Percentiles rank a stretch among this genome's conserved stretches.
These are phyloP conservation scores for Colletotrichum endophyticum DNA, from an alignment of 2,329 filamentous ascomycete species.

Conservation along the genomic window DNA sequence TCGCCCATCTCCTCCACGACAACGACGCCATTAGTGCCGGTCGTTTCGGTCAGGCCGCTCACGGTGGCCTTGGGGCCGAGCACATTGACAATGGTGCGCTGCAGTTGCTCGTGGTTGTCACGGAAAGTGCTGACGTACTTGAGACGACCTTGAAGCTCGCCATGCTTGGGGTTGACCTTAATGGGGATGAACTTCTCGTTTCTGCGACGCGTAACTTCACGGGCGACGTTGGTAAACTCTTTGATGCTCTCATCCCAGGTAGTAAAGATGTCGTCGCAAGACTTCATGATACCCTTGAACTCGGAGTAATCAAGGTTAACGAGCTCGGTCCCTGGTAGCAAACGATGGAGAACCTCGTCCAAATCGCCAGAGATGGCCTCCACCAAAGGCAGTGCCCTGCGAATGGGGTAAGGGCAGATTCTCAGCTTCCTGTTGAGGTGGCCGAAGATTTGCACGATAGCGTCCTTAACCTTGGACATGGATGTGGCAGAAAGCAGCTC, in stretches of 20 bases:
- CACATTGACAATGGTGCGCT: conserved; percentile 96
- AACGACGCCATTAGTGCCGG: conserved; percentile 63
- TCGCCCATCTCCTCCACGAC: conserved; percentile 95
- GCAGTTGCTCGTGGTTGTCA: conserved; percentile 96
- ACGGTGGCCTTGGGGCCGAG: conserved; percentile 75
- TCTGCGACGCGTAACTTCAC: conserved; percentile 89
- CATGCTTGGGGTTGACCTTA: conserved; percentile 89
- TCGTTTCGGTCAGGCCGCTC: conserved; percentile 55
- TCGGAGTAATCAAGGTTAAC: conserved; percentile 93
- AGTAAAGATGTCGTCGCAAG: conserved; percentile 83
- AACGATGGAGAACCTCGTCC: conserved; percentile 81
- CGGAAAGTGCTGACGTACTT: conserved; percentile 95
- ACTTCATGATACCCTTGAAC: conserved; percentile 84
- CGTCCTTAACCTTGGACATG: conserved; percentile 85
- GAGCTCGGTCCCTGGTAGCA: conserved; percentile 85
- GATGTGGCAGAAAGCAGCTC: conserved; percentile 93
- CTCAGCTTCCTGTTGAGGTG: conserved; percentile 98
- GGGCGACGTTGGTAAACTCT: conserved; percentile 96
- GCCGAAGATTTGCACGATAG: conserved; percentile 85
- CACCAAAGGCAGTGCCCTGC: conserved; percentile 89
- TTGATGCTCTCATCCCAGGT: conserved; percentile 97
- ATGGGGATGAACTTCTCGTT: conserved; percentile 99
- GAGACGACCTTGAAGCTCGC: conserved; percentile 85
- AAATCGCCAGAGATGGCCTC: conserved; percentile 96
- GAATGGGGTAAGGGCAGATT: conserved; percentile 94